Percentiles rank a stretch among this genome's conserved stretches.
Evolutionary conservation across 2,329 filamentous ascomycete genomes (phyloP).

Genomic region (Neophaeococcomyces mojaviensis): DNA sequence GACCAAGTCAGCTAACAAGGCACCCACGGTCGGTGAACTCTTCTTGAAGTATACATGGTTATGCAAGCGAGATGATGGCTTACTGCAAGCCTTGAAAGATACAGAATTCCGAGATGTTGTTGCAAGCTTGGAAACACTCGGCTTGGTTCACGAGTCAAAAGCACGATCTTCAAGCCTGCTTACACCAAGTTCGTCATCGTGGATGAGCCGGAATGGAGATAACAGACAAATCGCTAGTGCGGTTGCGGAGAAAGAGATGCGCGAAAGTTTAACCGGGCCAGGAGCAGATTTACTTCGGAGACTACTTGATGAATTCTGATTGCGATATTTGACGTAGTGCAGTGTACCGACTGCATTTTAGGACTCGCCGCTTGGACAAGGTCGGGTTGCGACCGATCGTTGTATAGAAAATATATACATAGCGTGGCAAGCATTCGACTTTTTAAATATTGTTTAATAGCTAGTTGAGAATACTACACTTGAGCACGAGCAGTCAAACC

Average conservation of each 20-base stretch:
- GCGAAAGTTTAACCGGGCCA: conserved; percentile 56
- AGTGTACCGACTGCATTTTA: too few species aligned
- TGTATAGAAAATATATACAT: too few species aligned
- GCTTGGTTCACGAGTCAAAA: conserved; percentile 64
- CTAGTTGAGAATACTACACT: too few species aligned
- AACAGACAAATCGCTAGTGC: conserved; percentile 73
- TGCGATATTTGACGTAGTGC: not conserved
- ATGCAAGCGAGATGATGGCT: conserved; percentile 71
- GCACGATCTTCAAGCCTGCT: conserved; percentile 55
- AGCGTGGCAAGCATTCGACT: too few species aligned
- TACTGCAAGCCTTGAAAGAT: conserved; percentile 78
- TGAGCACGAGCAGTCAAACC: too few species aligned
- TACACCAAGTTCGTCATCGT: conserved; percentile 62
- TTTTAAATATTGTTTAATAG: too few species aligned
- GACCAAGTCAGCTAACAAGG: conserved; percentile 51
- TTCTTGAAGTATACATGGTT: conserved; percentile 77
- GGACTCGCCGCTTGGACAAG: too few species aligned
- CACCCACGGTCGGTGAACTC: conserved; percentile 74
- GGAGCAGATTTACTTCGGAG: conserved; percentile 40
- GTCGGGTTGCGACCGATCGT: too few species aligned
- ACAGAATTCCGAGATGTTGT: conserved; percentile 94
- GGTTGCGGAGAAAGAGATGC: conserved; percentile 72
- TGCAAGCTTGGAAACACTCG: conserved; percentile 79
- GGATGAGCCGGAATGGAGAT: conserved; percentile 51
- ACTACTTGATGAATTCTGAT: conserved; percentile 27